These are phyloP conservation scores for Apophysomyces variabilis DNA, from an alignment of 371 early-diverging fungal genomes.

Conservation along the genomic window DNA sequence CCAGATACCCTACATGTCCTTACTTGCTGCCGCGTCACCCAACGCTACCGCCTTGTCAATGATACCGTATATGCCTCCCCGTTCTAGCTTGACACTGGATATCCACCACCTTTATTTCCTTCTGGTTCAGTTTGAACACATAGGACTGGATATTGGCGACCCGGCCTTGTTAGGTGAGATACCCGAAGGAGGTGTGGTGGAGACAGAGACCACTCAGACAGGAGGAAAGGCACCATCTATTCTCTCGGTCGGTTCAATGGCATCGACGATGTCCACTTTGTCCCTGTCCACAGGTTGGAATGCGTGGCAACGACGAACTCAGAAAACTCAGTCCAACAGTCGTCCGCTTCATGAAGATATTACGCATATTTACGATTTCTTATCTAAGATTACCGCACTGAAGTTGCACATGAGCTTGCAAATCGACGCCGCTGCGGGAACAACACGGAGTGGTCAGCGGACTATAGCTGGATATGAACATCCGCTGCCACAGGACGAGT, in stretches of 20 bases:
- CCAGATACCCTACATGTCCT: conserved; percentile 46
- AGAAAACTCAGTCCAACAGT: conserved; percentile 26
- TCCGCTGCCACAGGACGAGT: conserved; percentile 43
- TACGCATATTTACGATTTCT: conserved; percentile 55
- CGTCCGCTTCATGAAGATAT: conserved; percentile 54
- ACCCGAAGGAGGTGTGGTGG: conserved; percentile 37
- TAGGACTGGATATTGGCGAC: conserved; percentile 60
- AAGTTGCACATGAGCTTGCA: conserved; percentile 51
- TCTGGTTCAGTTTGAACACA: conserved; percentile 62
- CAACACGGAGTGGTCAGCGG: conserved; percentile 52
- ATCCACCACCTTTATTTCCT: conserved; percentile 65
- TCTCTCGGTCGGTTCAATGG: conserved; percentile 57
- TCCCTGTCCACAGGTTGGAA: conserved; percentile 69
- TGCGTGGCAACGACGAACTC: conserved; percentile 52
- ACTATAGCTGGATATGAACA: conserved; percentile 50
- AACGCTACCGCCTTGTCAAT: conserved; percentile 33
- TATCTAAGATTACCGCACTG: conserved; percentile 53
- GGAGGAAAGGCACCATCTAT: conserved; percentile 53
- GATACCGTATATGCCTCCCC: conserved; percentile 42
- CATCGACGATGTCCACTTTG: conserved; percentile 60
- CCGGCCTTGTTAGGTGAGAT: conserved; percentile 36
- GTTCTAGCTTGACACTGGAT: conserved; percentile 58
- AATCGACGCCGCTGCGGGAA: conserved; percentile 36
- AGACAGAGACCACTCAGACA: conserved; percentile 34
- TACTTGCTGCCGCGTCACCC: conserved; percentile 50